Conservation (phyloP, 768 basidiomycete species). For the Clitopilus hobsonii region DNA sequence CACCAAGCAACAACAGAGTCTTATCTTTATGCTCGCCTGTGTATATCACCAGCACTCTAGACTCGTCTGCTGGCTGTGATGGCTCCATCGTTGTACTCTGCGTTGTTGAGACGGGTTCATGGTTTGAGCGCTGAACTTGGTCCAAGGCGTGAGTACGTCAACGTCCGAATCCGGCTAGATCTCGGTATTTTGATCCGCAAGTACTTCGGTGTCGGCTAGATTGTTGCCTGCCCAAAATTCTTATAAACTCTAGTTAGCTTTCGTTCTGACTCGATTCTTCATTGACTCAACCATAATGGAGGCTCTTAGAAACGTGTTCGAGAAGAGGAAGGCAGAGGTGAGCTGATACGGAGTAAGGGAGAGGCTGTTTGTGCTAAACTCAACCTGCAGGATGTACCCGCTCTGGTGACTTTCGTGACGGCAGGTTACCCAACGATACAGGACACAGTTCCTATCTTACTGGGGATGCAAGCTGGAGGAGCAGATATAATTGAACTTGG, state of each 20-base stretch:
- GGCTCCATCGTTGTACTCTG: slow-evolving; percentile 48
- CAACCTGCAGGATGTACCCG: slow-evolving; percentile 44
- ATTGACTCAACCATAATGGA: slow-evolving; percentile 46
- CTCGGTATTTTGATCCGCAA: slow-evolving; percentile 14
- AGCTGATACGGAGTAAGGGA: slow-evolving; percentile 1
- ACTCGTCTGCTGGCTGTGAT: slow-evolving; percentile 53
- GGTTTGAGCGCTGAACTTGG: neutral
- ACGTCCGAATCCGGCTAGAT: slow-evolving; percentile 7
- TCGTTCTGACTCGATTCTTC: slow-evolving; percentile 3
- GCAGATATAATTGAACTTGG: slow-evolving; percentile 95
- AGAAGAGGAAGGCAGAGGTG: slow-evolving; percentile 57
- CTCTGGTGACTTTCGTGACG: slow-evolving; percentile 86
- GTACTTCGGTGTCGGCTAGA: slow-evolving; percentile 13
- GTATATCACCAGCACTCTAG: slow-evolving; percentile 82
- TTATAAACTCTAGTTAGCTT: slow-evolving; percentile 15
- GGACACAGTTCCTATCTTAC: slow-evolving; percentile 82
- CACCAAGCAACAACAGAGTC: neutral
- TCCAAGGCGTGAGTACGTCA: neutral
- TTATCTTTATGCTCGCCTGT: slow-evolving; percentile 40
- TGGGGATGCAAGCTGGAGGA: slow-evolving; percentile 92
- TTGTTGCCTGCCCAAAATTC: neutral
- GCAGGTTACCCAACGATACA: slow-evolving; percentile 82
- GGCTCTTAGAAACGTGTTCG: slow-evolving; percentile 64
- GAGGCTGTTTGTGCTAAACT: neutral
- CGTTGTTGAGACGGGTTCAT: slow-evolving; percentile 3